Percentiles rank a stretch among this genome's conserved stretches.
phyloP scores from a whole-genome alignment of 2,329 filamentous ascomycete species.

The Colletotrichum plurivorum region DNA sequence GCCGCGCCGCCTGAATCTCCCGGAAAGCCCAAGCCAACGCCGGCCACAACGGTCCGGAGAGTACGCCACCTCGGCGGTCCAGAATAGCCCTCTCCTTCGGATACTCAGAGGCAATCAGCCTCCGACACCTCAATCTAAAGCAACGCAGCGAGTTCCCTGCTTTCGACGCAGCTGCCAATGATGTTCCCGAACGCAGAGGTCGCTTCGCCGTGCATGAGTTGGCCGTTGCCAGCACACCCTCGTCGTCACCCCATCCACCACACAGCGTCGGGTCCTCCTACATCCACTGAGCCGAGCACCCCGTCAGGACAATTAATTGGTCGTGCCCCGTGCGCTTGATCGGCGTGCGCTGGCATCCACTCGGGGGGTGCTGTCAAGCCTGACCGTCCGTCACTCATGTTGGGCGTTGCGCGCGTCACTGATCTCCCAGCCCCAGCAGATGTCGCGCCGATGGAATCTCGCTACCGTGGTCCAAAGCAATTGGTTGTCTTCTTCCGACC shows the following conservation, averaged over 20 bases:
- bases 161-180: not conserved
- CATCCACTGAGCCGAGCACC: slow-evolving; percentile 34
- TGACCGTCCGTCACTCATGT: slow-evolving; percentile 30
- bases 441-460: slow-evolving; percentile 15
- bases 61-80: slow-evolving; percentile 15
- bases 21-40: slow-evolving; percentile 4
- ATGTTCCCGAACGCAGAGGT: slow-evolving; percentile 9
- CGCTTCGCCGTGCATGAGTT: slow-evolving; percentile 43
- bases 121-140: slow-evolving; percentile 22
- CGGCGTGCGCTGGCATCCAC: slow-evolving; percentile 35
- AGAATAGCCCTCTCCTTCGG: slow-evolving; percentile 7
- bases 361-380: slow-evolving; percentile 31
- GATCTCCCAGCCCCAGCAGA: not conserved
- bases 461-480: slow-evolving; percentile 10
- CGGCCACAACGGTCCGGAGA: slow-evolving; percentile 10
- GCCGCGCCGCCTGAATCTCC: slow-evolving; percentile 1
- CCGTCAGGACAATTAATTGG: slow-evolving; percentile 34
- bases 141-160: slow-evolving; percentile 8
- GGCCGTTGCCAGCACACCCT: slow-evolving; percentile 47
- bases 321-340: slow-evolving; percentile 34
- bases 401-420: slow-evolving; percentile 27
- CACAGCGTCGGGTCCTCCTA: slow-evolving; percentile 34
- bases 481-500: not conserved
- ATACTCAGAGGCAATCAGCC: slow-evolving; percentile 18
- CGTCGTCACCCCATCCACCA: slow-evolving; percentile 39